Conservation (phyloP, 768 basidiomycete genomes). For the Lactarius quietus region DNA sequence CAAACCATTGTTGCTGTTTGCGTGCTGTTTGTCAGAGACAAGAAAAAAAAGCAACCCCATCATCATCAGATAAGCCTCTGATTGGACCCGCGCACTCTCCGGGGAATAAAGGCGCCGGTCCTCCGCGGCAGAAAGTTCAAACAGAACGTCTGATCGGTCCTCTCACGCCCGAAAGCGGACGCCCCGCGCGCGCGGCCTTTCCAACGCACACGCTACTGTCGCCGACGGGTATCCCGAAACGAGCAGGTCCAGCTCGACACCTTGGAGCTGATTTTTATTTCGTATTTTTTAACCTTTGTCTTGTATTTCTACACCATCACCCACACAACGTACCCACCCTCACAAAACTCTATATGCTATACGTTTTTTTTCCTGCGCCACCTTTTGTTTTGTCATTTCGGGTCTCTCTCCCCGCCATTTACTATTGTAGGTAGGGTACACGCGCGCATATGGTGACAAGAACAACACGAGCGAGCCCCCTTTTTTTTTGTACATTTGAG, state of each 20-base stretch:
- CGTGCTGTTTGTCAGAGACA: background rate
- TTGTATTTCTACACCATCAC: background rate
- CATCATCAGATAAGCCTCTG: conserved; percentile 26
- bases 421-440: background rate
- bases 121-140: conserved; percentile 24
- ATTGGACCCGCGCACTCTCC: conserved; percentile 23
- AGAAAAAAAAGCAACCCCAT: conserved; percentile 13
- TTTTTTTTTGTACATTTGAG: background rate
- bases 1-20: conserved; percentile 5
- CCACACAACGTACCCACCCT: background rate
- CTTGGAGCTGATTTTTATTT: background rate
- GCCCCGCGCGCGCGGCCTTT: conserved; percentile 18
- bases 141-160: conserved; percentile 28
- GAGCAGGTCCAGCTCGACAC: conserved; percentile 8
- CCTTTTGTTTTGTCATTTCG: background rate
- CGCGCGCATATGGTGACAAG: background rate
- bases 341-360: background rate
- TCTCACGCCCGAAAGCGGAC: conserved; percentile 20
- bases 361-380: background rate
- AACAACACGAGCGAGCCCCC: background rate
- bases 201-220: conserved; percentile 6
- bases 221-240: conserved; percentile 15
- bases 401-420: background rate
- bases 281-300: background rate
- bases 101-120: conserved; percentile 18